Percentiles rank a stretch among this genome's conserved stretches.
These are phyloP conservation scores for Amesomyces nigricolor DNA, from an alignment of 2,329 filamentous ascomycete genomes.

Conservation along the genomic window DNA sequence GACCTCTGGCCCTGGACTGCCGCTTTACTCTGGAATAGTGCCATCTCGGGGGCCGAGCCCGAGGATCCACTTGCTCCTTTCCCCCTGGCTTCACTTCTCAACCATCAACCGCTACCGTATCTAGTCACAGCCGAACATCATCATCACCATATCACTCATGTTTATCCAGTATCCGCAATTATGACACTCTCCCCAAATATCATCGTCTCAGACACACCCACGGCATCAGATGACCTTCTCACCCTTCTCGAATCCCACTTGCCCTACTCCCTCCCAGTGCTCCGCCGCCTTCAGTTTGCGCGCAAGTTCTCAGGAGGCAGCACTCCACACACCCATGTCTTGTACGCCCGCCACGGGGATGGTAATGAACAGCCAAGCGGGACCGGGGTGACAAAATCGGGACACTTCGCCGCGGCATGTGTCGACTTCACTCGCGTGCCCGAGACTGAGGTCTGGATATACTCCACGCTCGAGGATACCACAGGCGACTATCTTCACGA, in stretches of 20 bases:
- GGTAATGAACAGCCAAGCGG: neutral
- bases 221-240: slow-evolving; percentile 35
- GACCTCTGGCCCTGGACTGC: too few relatives aligned
- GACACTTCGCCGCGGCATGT: slow-evolving; percentile 51
- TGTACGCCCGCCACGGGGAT: slow-evolving; percentile 32
- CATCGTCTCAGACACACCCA: slow-evolving; percentile 16
- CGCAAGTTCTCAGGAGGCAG: slow-evolving; percentile 36
- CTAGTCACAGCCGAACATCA: too few relatives aligned
- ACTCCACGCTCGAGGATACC: slow-evolving; percentile 45
- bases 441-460: slow-evolving; percentile 62
- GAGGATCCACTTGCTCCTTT: too few relatives aligned
- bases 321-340: slow-evolving; percentile 39
- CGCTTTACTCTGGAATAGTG: too few relatives aligned
- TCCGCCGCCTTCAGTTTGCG: slow-evolving; percentile 58
- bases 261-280: slow-evolving; percentile 54
- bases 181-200: neutral
- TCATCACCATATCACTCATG: neutral
- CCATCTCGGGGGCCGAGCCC: too few relatives aligned
- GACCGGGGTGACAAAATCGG: neutral
- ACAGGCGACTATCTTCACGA: neutral
- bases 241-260: slow-evolving; percentile 44
- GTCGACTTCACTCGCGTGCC: slow-evolving; percentile 55
- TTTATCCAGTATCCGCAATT: neutral
- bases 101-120: too few relatives aligned
- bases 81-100: too few relatives aligned